Conservation (phyloP, 805 yeast genomes). For the Wickerhamiella lipophila region DNA sequence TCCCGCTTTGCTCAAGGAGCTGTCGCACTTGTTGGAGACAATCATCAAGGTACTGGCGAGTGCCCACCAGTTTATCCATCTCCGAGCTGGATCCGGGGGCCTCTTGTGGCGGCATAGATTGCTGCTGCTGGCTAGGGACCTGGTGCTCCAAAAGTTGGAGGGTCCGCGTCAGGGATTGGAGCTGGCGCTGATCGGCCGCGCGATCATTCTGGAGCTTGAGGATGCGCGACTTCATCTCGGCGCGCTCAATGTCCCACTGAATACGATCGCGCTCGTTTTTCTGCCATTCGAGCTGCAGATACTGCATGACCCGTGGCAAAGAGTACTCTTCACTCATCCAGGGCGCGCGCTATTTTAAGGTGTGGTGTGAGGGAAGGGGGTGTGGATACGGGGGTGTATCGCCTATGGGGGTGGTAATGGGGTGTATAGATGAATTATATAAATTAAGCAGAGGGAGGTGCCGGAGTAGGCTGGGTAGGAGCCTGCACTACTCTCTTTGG, state of each 20-base stretch:
- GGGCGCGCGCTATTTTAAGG: not conserved
- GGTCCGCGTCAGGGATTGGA: slow-evolving; percentile 22
- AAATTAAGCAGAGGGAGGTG: not conserved
- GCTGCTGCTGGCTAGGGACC: not conserved
- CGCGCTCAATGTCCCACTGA: slow-evolving; percentile 47
- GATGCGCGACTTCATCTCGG: slow-evolving; percentile 44
- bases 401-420: too few species aligned
- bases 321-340: slow-evolving; percentile 27
- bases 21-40: slow-evolving; percentile 30
- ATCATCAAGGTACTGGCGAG: slow-evolving; percentile 23
- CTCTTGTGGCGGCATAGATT: too few species aligned
- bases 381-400: too few species aligned
- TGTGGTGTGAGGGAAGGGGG: too few species aligned
- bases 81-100: not conserved
- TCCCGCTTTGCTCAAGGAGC: slow-evolving; percentile 20
- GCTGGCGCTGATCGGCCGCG: slow-evolving; percentile 27
- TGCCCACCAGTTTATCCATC: slow-evolving; percentile 1
- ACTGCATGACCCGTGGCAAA: slow-evolving; percentile 46
- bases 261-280: slow-evolving; percentile 47
- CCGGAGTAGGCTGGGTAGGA: not conserved
- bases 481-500: slow-evolving; percentile 4
- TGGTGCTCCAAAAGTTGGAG: slow-evolving; percentile 17
- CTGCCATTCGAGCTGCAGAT: slow-evolving; percentile 50
- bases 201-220: slow-evolving; percentile 44
- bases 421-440: not conserved